phyloP scores from a whole-genome alignment of 768 basidiomycete genomes.

The Russula emetica region DNA sequence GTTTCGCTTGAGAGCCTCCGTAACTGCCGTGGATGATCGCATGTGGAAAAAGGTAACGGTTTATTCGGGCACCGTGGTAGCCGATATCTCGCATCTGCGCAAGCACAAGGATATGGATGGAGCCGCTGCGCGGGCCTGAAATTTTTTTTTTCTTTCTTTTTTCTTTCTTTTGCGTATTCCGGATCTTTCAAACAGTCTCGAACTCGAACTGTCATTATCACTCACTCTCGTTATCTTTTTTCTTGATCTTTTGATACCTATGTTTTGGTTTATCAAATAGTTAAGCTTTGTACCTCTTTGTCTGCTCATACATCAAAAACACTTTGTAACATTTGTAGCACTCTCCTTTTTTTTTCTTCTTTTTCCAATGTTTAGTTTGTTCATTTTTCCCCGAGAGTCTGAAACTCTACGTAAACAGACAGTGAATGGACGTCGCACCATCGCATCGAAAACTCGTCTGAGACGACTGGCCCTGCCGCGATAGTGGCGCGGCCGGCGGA shows the following conservation, averaged over 20 bases:
- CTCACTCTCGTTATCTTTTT: neutral
- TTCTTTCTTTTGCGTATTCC: neutral
- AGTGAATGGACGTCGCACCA: neutral
- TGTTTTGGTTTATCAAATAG: neutral
- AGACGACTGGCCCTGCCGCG: neutral
- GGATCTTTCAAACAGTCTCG: neutral
- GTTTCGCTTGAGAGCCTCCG: conserved; percentile 24
- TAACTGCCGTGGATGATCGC: conserved; percentile 23
- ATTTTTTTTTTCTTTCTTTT: neutral
- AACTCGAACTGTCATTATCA: neutral
- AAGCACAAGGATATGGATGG: conserved; percentile 27
- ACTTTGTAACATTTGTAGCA: conserved; percentile 5
- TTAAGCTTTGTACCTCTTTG: conserved; percentile 1
- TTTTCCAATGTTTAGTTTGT: neutral
- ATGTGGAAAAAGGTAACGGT: conserved; percentile 24
- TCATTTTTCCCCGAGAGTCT: neutral
- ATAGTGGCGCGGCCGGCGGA: conserved; percentile 3
- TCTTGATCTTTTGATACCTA: neutral
- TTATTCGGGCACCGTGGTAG: conserved; percentile 23
- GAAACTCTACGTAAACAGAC: neutral
- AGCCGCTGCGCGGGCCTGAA: conserved; percentile 13
- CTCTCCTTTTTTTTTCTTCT: conserved; percentile 1
- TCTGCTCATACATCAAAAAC: neutral
- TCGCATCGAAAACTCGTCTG: neutral
- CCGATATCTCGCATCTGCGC: conserved; percentile 27